phyloP scores from a whole-genome alignment of 768 basidiomycete species.

The Gyrodon lividus region DNA sequence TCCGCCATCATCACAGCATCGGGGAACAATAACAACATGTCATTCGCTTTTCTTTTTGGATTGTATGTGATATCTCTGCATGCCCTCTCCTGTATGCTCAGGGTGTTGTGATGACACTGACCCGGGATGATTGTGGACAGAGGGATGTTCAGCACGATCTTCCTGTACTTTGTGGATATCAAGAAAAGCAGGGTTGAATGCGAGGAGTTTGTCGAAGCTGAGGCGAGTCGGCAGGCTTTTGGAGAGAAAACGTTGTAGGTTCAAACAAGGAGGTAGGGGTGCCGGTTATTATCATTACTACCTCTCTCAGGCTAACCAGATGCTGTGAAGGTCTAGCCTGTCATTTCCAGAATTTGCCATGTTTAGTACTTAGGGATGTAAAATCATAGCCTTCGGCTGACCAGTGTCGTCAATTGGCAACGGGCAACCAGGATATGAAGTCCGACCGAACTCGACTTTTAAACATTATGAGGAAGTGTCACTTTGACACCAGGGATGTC shows the following conservation, averaged over 20 bases:
- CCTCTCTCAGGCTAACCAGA: no score
- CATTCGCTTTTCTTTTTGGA: slow-evolving; percentile 70
- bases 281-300: no score
- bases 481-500: no score
- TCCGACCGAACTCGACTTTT: no score
- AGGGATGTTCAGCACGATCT: slow-evolving; percentile 38
- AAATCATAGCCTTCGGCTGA: no score
- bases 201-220: slow-evolving; percentile 57
- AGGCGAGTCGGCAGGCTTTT: slow-evolving; percentile 43
- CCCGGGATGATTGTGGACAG: slow-evolving; percentile 2
- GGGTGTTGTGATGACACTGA: background rate
- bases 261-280: no score
- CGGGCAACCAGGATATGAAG: no score
- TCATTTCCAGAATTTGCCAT: no score
- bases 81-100: background rate
- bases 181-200: slow-evolving; percentile 65
- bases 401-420: no score
- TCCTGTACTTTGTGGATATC: slow-evolving; percentile 63
- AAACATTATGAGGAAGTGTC: no score
- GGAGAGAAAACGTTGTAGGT: background rate
- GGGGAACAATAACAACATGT: slow-evolving; percentile 69
- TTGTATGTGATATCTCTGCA: slow-evolving; percentile 44
- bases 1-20: slow-evolving; percentile 72
- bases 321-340: no score
- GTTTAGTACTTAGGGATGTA: no score